Evolutionary conservation across 495 filamentous ascomycete genomes (phyloP).

Genomic region (Aspergillus baeticus): DNA sequence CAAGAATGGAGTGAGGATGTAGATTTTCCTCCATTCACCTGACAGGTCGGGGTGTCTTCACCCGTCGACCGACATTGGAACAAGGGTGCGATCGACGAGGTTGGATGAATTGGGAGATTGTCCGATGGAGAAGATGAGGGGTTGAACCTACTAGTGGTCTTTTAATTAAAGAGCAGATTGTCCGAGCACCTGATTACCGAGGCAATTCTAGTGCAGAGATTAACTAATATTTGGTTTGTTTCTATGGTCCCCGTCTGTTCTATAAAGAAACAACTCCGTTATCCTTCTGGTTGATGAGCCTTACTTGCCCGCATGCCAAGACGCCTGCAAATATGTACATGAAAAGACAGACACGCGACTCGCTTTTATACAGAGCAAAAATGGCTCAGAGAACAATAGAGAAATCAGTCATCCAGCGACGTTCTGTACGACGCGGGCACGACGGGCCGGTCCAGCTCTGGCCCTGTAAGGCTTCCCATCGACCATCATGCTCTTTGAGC

Average conservation of each 20-base stretch:
- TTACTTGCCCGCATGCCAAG: no score
- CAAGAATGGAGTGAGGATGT: background rate
- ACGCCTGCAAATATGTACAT: background rate
- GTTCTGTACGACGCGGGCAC: background rate
- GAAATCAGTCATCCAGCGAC: background rate
- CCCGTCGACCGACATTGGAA: conserved; percentile 3
- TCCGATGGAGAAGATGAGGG: conserved; percentile 5
- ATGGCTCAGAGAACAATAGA: background rate
- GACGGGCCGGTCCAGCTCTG: conserved; percentile 7
- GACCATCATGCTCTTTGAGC: background rate
- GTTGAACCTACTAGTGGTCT: background rate
- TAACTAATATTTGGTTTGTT: background rate
- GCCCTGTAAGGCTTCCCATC: background rate
- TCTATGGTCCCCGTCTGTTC: background rate
- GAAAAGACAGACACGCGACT: background rate
- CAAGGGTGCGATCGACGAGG: background rate
- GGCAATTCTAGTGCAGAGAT: background rate
- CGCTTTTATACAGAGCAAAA: background rate
- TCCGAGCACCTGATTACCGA: background rate
- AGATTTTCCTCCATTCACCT: conserved; percentile 24
- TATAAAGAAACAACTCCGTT: background rate
- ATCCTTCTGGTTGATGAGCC: background rate
- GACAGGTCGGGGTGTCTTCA: conserved; percentile 9
- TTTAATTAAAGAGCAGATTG: background rate
- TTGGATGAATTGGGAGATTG: conserved; percentile 6